Conservation (phyloP, 73 alveolate genomes). For the Tetrahymena malaccensis region DNA sequence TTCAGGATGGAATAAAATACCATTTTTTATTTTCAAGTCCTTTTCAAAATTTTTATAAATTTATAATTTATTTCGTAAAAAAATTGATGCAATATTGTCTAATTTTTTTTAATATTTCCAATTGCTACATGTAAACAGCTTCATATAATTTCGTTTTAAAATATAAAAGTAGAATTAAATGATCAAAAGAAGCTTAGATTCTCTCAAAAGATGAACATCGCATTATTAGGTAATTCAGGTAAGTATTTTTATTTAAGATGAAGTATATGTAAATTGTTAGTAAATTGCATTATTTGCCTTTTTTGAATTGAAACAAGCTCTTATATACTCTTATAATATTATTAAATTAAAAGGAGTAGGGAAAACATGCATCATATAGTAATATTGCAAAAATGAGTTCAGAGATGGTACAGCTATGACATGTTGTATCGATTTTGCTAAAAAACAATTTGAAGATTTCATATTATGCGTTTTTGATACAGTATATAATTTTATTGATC, state of each 20-base stretch:
- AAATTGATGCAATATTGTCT: too few species aligned
- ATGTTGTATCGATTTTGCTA: not conserved
- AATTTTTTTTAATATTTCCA: too few species aligned
- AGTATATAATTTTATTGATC: not conserved
- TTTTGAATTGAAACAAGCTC: too few species aligned
- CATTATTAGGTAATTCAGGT: not conserved
- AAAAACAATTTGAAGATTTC: not conserved
- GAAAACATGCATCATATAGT: not conserved
- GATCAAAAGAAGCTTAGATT: not conserved
- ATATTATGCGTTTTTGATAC: not conserved
- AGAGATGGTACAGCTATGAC: not conserved
- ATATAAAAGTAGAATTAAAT: not conserved
- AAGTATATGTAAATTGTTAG: not conserved
- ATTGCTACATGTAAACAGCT: too few species aligned
- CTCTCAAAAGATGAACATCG: not conserved
- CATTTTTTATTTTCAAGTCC: too few species aligned
- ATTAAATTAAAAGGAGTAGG: not conserved
- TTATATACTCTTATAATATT: not conserved
- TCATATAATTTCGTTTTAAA: not conserved
- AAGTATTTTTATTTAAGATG: not conserved
- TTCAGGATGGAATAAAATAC: not conserved
- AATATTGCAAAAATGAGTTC: not conserved
- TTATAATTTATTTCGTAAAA: too few species aligned
- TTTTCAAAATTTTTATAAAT: too few species aligned
- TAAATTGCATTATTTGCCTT: not conserved